Evolutionary conservation across 2,329 filamentous ascomycete species (phyloP), one percentile per base, ranked within the genome.

Genomic region (Penicillium sclerotiorum): DNA sequence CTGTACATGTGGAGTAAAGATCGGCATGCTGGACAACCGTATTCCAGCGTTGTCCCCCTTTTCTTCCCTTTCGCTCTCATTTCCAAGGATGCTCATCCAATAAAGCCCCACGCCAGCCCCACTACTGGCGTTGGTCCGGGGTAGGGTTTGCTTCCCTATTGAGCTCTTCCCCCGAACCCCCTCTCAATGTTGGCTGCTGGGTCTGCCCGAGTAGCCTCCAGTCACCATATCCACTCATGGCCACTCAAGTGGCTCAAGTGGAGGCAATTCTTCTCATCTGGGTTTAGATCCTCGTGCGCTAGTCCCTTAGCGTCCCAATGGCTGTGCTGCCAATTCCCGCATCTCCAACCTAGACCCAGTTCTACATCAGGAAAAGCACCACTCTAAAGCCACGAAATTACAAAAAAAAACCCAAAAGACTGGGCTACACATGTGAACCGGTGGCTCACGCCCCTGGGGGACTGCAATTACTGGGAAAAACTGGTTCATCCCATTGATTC

Each of bases 161-260:
- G 6, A 41, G 45, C 38, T 23, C 22, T 20, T 42, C 27, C 30
- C 22, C 45, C 45, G 45, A 48, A 22, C 33, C 15, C 45, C 45
- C n/a, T 38, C 32, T 38, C 27, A 33, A 40, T 27, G 36, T 38
- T 17, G 21, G 25, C 25, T 28, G 20, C 11, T 28, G 12, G 33
- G 13, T 36, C 23, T 42, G 21, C 12, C n/a, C 20, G 6, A n/a
- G 9, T 41, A 13, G 33, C 36, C 27, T 11, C 22, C 28, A 35
- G 28, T 40, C 27, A 38, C 5, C 28, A 9, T 23, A 7, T 28
- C 33, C 27, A n/a, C n/a, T n/a, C n/a, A n/a, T n/a, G n/a, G n/a
- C n/a, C n/a, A n/a, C n/a, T 11, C 36, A 18, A 13, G 2, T 38
- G 15, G 36, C n/a, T n/a, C 28, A 36, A 17, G 11, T 33, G 40